phyloP scores from a whole-genome alignment of 2,329 filamentous ascomycete species.

The Fonsecaea multimorphosa region DNA sequence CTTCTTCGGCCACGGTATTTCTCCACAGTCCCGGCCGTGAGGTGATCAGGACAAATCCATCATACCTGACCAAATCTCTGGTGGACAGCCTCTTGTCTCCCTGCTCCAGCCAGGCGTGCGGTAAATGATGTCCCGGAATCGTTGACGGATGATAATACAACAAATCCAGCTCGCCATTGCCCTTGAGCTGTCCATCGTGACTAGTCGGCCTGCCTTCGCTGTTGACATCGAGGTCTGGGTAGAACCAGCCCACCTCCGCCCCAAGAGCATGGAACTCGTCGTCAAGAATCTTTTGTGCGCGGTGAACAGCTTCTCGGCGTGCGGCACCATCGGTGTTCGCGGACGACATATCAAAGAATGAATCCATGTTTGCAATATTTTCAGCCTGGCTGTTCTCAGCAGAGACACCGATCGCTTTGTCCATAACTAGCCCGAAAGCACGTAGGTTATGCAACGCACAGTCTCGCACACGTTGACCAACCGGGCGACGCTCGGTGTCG shows the following conservation, averaged over 20 bases:
- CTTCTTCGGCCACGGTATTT: neutral
- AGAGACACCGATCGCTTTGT: conserved; percentile 44
- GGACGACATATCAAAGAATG: conserved; percentile 39
- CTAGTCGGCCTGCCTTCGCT: conserved; percentile 33
- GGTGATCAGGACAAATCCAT: conserved; percentile 37
- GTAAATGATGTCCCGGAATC: conserved; percentile 45
- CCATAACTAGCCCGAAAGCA: conserved; percentile 42
- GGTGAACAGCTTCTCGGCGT: conserved; percentile 39
- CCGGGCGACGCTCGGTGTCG: conserved; percentile 43
- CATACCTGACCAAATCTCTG: conserved; percentile 37
- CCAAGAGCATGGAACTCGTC: conserved; percentile 46
- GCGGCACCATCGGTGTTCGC: conserved; percentile 31
- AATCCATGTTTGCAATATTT: conserved; percentile 39
- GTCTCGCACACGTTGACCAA: conserved; percentile 42
- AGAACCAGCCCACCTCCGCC: conserved; percentile 47
- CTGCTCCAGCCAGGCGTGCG: conserved; percentile 42
- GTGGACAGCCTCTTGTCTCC: conserved; percentile 34
- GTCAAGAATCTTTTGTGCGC: conserved; percentile 42
- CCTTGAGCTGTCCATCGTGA: conserved; percentile 40
- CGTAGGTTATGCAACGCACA: conserved; percentile 43
- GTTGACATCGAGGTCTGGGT: conserved; percentile 39
- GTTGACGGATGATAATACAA: conserved; percentile 40
- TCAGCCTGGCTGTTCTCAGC: conserved; percentile 33
- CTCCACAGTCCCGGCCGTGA: conserved; percentile 17
- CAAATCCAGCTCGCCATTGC: conserved; percentile 34